These are phyloP conservation scores for Penicillium sp. DNA, from an alignment of 2,329 filamentous ascomycete genomes.

Conservation along the genomic window DNA sequence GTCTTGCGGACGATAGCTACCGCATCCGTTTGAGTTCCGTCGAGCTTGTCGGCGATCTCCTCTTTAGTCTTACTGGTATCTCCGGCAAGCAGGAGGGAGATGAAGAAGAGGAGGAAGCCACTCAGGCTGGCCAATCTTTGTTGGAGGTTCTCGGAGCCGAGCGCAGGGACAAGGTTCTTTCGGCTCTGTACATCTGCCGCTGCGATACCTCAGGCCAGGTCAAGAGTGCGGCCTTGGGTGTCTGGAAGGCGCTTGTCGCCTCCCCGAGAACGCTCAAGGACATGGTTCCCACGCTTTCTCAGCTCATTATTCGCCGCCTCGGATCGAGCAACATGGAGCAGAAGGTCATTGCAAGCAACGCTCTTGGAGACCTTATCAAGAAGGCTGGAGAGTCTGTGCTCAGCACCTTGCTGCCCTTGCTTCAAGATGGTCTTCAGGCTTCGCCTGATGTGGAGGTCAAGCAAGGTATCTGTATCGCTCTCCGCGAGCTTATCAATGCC, in stretches of 20 bases:
- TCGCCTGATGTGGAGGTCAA: slow-evolving; percentile 89
- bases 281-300: slow-evolving; percentile 87
- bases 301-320: slow-evolving; percentile 88
- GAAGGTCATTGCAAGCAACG: slow-evolving; percentile 97
- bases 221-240: slow-evolving; percentile 80
- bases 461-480: slow-evolving; percentile 94
- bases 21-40: slow-evolving; percentile 98
- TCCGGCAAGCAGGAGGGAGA: slow-evolving; percentile 75
- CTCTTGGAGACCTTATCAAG: slow-evolving; percentile 91
- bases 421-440: slow-evolving; percentile 84
- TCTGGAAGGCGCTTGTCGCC: slow-evolving; percentile 96
- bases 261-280: slow-evolving; percentile 92
- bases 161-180: slow-evolving; percentile 93
- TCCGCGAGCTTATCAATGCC: slow-evolving; percentile 88
- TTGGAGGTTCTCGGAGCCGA: slow-evolving; percentile 93
- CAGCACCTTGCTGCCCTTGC: slow-evolving; percentile 79
- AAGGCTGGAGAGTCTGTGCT: slow-evolving; percentile 94
- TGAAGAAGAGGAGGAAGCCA: slow-evolving; percentile 71
- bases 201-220: slow-evolving; percentile 94
- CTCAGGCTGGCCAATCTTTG: slow-evolving; percentile 87
- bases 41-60: slow-evolving; percentile 89
- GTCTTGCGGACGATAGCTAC: slow-evolving; percentile 95
- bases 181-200: slow-evolving; percentile 95
- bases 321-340: slow-evolving; percentile 98
- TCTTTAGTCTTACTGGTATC: slow-evolving; percentile 97